Conservation (phyloP, 257 asterid species). For the Solanum arcanum region DNA sequence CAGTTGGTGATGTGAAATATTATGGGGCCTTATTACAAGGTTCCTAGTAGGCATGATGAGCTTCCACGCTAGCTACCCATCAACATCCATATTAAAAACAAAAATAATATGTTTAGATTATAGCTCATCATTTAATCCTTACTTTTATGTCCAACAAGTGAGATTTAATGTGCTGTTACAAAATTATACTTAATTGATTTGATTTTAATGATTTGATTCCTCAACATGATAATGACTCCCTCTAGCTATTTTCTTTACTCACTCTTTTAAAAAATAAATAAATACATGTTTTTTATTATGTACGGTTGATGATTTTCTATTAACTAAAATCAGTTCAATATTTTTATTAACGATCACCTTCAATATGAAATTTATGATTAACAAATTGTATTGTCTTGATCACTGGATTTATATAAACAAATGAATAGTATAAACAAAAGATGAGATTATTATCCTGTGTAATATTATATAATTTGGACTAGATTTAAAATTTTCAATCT, state of each 20-base stretch:
- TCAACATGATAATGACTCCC: neutral
- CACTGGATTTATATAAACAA: neutral
- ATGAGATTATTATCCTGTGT: neutral
- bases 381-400: neutral
- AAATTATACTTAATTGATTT: neutral
- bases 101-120: neutral
- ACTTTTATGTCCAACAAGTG: neutral
- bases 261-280: neutral
- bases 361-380: neutral
- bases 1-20: constrained; percentile 34
- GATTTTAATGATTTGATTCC: neutral
- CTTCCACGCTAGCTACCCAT: constrained; percentile 31
- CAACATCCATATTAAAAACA: constrained; percentile 1
- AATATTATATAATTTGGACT: neutral
- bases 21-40: constrained; percentile 50
- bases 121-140: constrained; percentile 1
- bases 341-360: neutral
- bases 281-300: neutral
- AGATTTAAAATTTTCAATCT: neutral
- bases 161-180: neutral
- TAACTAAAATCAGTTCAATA: neutral
- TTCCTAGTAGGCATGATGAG: constrained; percentile 40
- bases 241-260: neutral
- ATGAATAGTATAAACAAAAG: neutral
- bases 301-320: neutral